Percentiles rank a stretch among this genome's conserved stretches.
phyloP scores from a whole-genome alignment of 345 rosid genomes.

The Citrus unshiu region DNA sequence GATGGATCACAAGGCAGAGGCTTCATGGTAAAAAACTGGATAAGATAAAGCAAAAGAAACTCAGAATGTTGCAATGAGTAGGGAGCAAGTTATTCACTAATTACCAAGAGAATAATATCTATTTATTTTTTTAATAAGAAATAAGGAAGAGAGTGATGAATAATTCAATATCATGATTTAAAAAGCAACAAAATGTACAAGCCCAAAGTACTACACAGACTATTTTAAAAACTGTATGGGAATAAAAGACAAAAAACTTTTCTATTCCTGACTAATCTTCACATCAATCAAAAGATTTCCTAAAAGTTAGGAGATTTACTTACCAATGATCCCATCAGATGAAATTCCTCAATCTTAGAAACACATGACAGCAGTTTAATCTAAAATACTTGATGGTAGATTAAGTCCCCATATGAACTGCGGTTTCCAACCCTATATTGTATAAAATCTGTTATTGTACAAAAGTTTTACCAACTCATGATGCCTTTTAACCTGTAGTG shows the following conservation, averaged over 20 bases:
- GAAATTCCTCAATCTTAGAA: not conserved
- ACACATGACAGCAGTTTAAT: not conserved
- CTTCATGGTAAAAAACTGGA: conserved; percentile 74
- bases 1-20: conserved; percentile 96
- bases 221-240: not conserved
- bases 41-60: conserved; percentile 19
- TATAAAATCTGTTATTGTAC: not conserved
- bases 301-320: not conserved
- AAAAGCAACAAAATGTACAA: not conserved
- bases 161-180: not conserved
- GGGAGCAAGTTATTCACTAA: not conserved
- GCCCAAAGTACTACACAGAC: not conserved
- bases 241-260: not conserved
- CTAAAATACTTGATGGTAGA: not conserved
- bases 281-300: not conserved
- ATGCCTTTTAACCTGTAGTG: not conserved
- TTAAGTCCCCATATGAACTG: not conserved
- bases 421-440: not conserved
- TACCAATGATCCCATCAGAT: not conserved
- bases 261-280: not conserved
- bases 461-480: not conserved
- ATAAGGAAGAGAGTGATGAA: too few relatives aligned
- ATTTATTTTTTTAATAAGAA: too few relatives aligned
- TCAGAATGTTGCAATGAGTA: not conserved
- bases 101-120: not conserved